A percentile compares a stretch with the other conserved stretches of the same genome.
These are phyloP conservation scores for Physcia stellaris DNA, from an alignment of 495 filamentous ascomycete species.

Conservation along the genomic window DNA sequence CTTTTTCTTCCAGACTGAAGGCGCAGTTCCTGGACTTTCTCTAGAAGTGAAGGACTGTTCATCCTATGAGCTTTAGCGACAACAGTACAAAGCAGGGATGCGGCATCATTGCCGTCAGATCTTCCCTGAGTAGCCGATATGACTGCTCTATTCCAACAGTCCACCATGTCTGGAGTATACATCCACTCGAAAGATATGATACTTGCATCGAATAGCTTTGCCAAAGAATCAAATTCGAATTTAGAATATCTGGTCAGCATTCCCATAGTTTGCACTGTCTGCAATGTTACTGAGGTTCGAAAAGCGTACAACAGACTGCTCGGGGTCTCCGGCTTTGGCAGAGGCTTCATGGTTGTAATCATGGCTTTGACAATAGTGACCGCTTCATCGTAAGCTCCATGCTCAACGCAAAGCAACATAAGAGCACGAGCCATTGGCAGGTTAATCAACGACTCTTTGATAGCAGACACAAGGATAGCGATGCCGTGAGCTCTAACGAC, in stretches of 20 bases:
- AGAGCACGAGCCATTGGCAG: constrained; percentile 11
- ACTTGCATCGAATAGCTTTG: constrained; percentile 25
- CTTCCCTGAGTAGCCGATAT: constrained; percentile 28
- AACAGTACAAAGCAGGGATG: constrained; percentile 27
- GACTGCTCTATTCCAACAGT: constrained; percentile 29
- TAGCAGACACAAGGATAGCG: constrained; percentile 39
- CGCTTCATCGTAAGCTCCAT: constrained; percentile 12
- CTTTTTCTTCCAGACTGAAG: neutral
- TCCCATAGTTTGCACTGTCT: too few relatives aligned
- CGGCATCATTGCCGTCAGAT: constrained; percentile 23
- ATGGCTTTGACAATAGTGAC: constrained; percentile 8
- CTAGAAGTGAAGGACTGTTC: too few relatives aligned
- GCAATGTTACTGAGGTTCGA: too few relatives aligned
- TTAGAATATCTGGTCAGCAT: too few relatives aligned
- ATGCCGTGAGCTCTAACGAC: constrained; percentile 58
- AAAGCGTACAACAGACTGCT: constrained; percentile 6
- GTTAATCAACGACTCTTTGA: constrained; percentile 32
- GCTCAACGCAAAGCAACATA: constrained; percentile 1
- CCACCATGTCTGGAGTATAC: constrained; percentile 29
- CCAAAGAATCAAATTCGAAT: too few relatives aligned
- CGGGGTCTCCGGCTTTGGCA: neutral
- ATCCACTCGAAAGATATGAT: constrained; percentile 35
- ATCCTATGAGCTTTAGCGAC: too few relatives aligned
- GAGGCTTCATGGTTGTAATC: neutral
- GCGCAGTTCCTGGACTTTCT: neutral